Conservation (phyloP, 1,284 basidiomycete genomes). For the Ganoderma meredithae region DNA sequence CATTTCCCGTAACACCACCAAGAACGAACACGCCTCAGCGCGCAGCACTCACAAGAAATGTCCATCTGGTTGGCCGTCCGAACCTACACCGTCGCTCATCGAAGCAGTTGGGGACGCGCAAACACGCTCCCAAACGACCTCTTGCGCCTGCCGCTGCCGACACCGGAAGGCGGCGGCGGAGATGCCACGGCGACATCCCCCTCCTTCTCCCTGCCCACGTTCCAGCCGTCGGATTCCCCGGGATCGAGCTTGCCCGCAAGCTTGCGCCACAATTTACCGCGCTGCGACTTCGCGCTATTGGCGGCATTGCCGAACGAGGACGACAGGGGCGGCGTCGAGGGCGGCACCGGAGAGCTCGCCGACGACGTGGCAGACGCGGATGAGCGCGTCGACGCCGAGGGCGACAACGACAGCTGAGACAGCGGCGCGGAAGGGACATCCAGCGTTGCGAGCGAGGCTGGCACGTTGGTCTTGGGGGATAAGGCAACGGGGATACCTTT, state of each 20-base stretch:
- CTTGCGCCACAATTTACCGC: conserved; percentile 30
- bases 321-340: conserved; percentile 22
- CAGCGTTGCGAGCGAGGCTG: conserved; percentile 13
- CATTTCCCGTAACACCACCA: not conserved
- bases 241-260: conserved; percentile 31
- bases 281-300: conserved; percentile 20
- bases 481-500: conserved; percentile 17
- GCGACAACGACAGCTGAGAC: conserved; percentile 7
- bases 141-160: conserved; percentile 19
- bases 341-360: conserved; percentile 23
- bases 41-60: conserved; percentile 24
- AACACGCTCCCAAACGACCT: conserved; percentile 30
- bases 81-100: conserved; percentile 19
- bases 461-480: conserved; percentile 9
- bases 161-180: not conserved
- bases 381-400: conserved; percentile 26
- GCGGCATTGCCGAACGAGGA: conserved; percentile 8
- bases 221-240: conserved; percentile 14
- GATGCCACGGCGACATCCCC: not conserved
- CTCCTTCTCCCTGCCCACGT: conserved; percentile 17
- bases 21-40: not conserved
- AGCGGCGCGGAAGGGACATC: conserved; percentile 14
- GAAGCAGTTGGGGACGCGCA: conserved; percentile 19
- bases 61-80: conserved; percentile 29
- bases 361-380: conserved; percentile 27